phyloP scores from a whole-genome alignment of 176 grass and related monocot genomes.

The Puya raimondii region DNA sequence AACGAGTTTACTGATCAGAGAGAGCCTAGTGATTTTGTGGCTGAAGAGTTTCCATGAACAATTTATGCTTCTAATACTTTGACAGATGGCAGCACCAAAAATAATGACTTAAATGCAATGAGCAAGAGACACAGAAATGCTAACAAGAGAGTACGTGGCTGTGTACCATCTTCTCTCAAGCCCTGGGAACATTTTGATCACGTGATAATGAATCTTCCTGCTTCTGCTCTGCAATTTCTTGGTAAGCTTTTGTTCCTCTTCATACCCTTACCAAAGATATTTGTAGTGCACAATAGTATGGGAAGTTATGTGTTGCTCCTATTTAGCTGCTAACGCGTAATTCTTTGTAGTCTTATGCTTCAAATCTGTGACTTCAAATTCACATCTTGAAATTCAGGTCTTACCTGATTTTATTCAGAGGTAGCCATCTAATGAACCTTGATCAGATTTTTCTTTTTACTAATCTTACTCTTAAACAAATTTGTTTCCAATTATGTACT shows the following conservation, averaged over 20 bases:
- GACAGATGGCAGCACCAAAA: slow-evolving; percentile 34
- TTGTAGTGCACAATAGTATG: background rate
- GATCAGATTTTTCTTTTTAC: too few relatives aligned
- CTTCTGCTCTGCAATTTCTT: slow-evolving; percentile 79
- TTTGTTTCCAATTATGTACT: too few relatives aligned
- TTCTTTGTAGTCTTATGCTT: background rate
- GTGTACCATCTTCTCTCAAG: slow-evolving; percentile 29
- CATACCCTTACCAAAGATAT: background rate
- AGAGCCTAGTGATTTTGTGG: too few relatives aligned
- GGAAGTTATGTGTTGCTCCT: background rate
- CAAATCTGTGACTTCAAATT: background rate
- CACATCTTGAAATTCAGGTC: background rate
- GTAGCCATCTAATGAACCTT: too few relatives aligned
- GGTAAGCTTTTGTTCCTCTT: slow-evolving; percentile 34
- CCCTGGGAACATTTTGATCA: slow-evolving; percentile 80
- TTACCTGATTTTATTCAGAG: too few relatives aligned
- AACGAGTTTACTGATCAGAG: too few relatives aligned
- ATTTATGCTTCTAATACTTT: background rate
- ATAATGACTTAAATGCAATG: slow-evolving; percentile 30
- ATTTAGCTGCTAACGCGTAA: background rate
- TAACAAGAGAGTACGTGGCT: slow-evolving; percentile 60
- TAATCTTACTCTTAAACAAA: too few relatives aligned
- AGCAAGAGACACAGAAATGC: slow-evolving; percentile 37
- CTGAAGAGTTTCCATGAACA: too few relatives aligned
- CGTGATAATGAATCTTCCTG: slow-evolving; percentile 95